Conservation (phyloP, 139 green algal species). For the Tetraselmis chui region DNA sequence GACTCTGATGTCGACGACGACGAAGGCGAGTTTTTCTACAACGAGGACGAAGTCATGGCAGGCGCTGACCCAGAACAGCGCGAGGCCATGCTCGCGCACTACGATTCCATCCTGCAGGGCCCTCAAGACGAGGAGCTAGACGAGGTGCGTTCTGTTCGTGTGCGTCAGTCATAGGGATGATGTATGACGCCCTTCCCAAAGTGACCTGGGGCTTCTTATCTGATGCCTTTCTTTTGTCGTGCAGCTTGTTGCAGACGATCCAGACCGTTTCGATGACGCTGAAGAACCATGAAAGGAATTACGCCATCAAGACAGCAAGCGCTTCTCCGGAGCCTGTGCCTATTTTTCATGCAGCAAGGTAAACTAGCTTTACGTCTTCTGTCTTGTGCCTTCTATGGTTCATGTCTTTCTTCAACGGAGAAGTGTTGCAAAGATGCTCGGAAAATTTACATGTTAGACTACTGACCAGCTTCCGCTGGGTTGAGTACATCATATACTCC, state of each 20-base stretch:
- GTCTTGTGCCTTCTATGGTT: too few relatives aligned
- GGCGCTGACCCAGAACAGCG: background rate
- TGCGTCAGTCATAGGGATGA: too few relatives aligned
- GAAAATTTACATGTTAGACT: slow-evolving; percentile 1
- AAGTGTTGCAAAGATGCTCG: background rate
- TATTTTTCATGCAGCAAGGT: too few relatives aligned
- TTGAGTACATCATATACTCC: background rate
- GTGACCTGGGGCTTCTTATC: too few relatives aligned
- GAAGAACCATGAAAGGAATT: background rate
- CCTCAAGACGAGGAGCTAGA: background rate
- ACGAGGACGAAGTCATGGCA: background rate
- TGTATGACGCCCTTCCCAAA: too few relatives aligned
- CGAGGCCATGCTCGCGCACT: background rate
- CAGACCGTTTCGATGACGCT: background rate
- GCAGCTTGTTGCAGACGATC: background rate
- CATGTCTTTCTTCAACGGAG: too few relatives aligned
- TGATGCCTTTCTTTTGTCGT: too few relatives aligned
- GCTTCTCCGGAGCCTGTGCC: too few relatives aligned
- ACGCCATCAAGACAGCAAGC: too few relatives aligned
- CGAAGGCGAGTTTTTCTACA: background rate
- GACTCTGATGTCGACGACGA: background rate
- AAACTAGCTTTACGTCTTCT: too few relatives aligned
- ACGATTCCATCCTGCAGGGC: background rate
- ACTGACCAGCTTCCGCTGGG: background rate
- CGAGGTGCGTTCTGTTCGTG: too few relatives aligned